Conservation (phyloP, 2,329 filamentous ascomycete species). For the Chrysoporthe austroafricana region DNA sequence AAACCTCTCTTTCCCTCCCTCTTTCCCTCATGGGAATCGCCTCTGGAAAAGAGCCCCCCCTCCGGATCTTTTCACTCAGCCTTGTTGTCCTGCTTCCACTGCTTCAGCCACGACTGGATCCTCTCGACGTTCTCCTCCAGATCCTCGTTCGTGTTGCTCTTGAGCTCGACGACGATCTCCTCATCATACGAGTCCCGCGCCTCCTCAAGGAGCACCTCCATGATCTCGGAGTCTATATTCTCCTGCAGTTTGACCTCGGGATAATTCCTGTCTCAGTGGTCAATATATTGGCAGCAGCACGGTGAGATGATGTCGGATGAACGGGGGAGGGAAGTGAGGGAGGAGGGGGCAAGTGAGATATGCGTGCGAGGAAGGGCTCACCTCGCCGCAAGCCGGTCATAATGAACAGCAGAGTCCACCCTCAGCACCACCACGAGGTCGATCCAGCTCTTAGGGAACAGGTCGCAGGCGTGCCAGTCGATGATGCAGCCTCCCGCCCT, state of each 20-base stretch:
- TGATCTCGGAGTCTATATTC: conserved; percentile 96
- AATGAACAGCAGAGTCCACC: conserved; percentile 77
- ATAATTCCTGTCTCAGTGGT: conserved; percentile 64
- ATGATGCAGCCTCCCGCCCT: conserved; percentile 83
- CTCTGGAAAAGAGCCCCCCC: background rate
- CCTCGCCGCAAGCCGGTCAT: conserved; percentile 80
- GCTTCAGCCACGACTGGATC: conserved; percentile 78
- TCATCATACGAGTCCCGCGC: conserved; percentile 84
- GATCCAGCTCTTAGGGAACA: conserved; percentile 92
- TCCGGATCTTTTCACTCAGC: conserved; percentile 20
- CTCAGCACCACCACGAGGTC: conserved; percentile 92
- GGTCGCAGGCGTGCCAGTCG: conserved; percentile 97
- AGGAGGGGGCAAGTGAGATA: background rate
- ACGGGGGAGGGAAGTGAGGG: background rate
- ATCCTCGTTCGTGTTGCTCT: conserved; percentile 79
- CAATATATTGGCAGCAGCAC: background rate
- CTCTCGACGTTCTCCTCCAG: conserved; percentile 88
- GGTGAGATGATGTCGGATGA: background rate
- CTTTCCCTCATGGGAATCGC: background rate
- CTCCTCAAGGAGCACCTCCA: conserved; percentile 91
- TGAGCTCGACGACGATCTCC: conserved; percentile 86
- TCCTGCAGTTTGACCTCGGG: conserved; percentile 87
- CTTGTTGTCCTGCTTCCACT: conserved; percentile 75
- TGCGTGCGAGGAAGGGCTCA: conserved; percentile 39
- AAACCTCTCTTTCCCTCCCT: background rate